These are phyloP conservation scores for Hygrocybe coccinea DNA, from an alignment of 768 basidiomycete species.

Conservation along the genomic window DNA sequence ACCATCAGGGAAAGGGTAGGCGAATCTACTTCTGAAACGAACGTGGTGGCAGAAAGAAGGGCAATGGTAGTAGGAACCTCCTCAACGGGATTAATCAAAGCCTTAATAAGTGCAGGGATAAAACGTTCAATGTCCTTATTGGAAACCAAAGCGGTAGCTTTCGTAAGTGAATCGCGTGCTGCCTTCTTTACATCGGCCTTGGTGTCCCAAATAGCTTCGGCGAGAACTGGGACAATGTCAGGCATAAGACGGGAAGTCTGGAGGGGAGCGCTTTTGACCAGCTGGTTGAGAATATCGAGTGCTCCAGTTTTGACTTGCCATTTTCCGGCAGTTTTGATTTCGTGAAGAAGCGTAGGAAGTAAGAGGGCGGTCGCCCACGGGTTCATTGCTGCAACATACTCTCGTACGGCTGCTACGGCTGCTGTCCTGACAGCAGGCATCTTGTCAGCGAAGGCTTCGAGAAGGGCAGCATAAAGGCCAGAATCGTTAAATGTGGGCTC, in stretches of 20 bases:
- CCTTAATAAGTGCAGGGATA: slow-evolving; percentile 96
- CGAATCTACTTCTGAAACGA: slow-evolving; percentile 99
- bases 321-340: slow-evolving; percentile 94
- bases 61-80: slow-evolving; percentile 94
- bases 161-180: slow-evolving; percentile 89
- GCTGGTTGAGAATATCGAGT: slow-evolving; percentile 76
- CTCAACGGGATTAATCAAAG: slow-evolving; percentile 98
- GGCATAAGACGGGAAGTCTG: slow-evolving; percentile 90
- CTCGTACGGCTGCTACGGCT: slow-evolving; percentile 77
- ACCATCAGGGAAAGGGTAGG: slow-evolving; percentile 97
- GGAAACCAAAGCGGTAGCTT: slow-evolving; percentile 88
- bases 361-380: slow-evolving; percentile 81
- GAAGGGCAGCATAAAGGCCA: slow-evolving; percentile 78
- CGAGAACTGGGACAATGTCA: slow-evolving; percentile 88
- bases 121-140: slow-evolving; percentile 98
- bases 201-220: slow-evolving; percentile 98
- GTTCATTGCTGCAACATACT: slow-evolving; percentile 73
- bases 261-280: slow-evolving; percentile 73
- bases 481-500: slow-evolving; percentile 86
- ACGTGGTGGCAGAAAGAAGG: slow-evolving; percentile 96
- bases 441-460: slow-evolving; percentile 95
- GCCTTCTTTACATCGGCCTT: slow-evolving; percentile 99
- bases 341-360: slow-evolving; percentile 83
- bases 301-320: slow-evolving; percentile 96
- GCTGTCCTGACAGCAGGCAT: slow-evolving; percentile 81